Evolutionary conservation across 331 rosid genomes (phyloP), one percentile per base, ranked within the genome.

Genomic region (Quercus tomentella): DNA sequence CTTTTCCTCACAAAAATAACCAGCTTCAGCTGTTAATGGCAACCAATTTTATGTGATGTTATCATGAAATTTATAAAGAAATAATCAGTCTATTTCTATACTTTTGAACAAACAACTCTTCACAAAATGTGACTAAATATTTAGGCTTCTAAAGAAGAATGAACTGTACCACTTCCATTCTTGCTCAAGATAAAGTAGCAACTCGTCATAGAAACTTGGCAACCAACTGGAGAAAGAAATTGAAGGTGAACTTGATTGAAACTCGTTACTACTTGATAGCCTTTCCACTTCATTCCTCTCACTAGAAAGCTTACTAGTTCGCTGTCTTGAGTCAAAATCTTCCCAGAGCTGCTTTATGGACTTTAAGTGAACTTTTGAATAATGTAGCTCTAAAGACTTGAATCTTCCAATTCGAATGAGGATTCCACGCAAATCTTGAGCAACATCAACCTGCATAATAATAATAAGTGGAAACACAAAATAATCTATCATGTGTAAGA

Each of bases 341-440:
- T 89, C 97, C 98, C 98, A 96, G 23, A 96, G 96, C 81, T 90
- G 79, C 88, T 88, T 91, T 80, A 96, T 87, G 22, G 98, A 94
- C 84, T 96, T 96, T 62, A 96, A 89, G 83, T 93, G 99, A 80
- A 96, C 97, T 89, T 93, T 91, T 12, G 96, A 89, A 82, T 93
- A 96, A 79, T 93, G 92, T 69, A 88, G 87, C 88, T 96, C 99
- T 72, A 96, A 79, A 62, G 99, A 96, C 89, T 91, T 96, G 84
- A 91, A 96, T 82, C 99, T 96, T 79, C 97, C 99, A 80, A 93
- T 96, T 84, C 99, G 89, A 83, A 96, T 92, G 57, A 96, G 98
- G 86, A 96, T 89, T 65, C 84, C 96, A 45, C 99, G 85, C 85
- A 96, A 87, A 89, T 96, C 92, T 87, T 93, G 99, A 57, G 91